Evolutionary conservation across 352 stramenopile genomes (phyloP).

Genomic region (Globisporangium rhizosaccharum): DNA sequence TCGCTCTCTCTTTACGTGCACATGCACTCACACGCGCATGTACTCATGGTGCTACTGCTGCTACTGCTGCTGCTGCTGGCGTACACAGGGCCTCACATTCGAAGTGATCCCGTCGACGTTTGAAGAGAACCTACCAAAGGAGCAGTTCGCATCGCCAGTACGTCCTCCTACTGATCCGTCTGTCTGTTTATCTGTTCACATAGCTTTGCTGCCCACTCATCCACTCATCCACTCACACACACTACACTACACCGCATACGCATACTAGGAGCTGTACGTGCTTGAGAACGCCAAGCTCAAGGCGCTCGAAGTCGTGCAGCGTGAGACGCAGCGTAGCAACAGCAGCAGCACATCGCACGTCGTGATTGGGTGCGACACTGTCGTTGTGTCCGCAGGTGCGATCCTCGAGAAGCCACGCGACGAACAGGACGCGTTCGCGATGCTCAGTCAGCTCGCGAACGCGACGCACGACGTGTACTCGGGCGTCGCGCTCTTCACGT

Average conservation of each 20-base stretch:
- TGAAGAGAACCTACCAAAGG: constrained; percentile 77
- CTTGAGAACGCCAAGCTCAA: constrained; percentile 79
- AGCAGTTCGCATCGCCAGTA: constrained; percentile 53
- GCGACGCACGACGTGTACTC: constrained; percentile 84
- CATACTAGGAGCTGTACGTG: constrained; percentile 51
- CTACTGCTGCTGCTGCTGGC: background rate
- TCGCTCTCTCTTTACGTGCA: background rate
- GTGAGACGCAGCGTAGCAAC: constrained; percentile 16
- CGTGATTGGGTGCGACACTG: constrained; percentile 85
- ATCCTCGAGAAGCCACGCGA: constrained; percentile 90
- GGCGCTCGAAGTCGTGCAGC: constrained; percentile 60
- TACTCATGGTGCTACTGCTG: background rate
- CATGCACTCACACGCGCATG: background rate
- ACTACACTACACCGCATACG: background rate
- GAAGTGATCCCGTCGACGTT: constrained; percentile 80
- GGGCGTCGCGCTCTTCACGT: constrained; percentile 74
- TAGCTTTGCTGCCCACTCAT: background rate
- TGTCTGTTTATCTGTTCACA: background rate
- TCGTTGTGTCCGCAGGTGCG: constrained; percentile 77
- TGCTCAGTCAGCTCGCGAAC: constrained; percentile 68
- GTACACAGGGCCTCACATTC: constrained; percentile 52
- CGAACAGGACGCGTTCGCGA: constrained; percentile 72
- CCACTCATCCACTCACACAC: background rate
- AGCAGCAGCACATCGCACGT: constrained; percentile 17
- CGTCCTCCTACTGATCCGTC: background rate